phyloP scores from a whole-genome alignment of 129 eudicot genomes.

The Silybum marianum region DNA sequence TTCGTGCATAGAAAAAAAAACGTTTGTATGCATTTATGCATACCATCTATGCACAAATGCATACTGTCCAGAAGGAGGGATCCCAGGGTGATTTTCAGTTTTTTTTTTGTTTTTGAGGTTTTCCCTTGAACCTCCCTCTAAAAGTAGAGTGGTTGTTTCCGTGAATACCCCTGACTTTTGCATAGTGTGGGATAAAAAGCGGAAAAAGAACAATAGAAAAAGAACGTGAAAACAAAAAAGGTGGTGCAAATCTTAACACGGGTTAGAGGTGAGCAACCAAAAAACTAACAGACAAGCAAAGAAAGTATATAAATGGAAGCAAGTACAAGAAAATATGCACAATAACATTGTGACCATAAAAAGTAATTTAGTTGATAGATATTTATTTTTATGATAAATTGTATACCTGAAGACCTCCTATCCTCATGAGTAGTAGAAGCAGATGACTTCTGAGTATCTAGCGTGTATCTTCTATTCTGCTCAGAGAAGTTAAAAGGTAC shows the following conservation, averaged over 20 bases:
- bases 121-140: too few relatives aligned
- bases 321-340: background rate
- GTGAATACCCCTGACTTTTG: background rate
- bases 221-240: background rate
- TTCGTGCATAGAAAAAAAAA: too few relatives aligned
- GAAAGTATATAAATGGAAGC: background rate
- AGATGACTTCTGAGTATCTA: conserved; percentile 39
- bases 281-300: background rate
- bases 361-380: conserved; percentile 4
- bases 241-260: background rate
- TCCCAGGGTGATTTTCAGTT: too few relatives aligned
- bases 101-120: too few relatives aligned
- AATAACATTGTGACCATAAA: background rate
- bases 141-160: background rate
- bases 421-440: conserved; percentile 36
- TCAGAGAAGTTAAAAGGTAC: conserved; percentile 29
- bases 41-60: too few relatives aligned
- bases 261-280: background rate
- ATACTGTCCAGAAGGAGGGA: too few relatives aligned
- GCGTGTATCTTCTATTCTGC: conserved; percentile 48
- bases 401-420: conserved; percentile 54
- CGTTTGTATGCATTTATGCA: too few relatives aligned
- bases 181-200: background rate
- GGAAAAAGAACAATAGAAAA: background rate
- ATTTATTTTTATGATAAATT: background rate